phyloP scores from a whole-genome alignment of 805 yeast genomes.

The Myxozyma sirexii region DNA sequence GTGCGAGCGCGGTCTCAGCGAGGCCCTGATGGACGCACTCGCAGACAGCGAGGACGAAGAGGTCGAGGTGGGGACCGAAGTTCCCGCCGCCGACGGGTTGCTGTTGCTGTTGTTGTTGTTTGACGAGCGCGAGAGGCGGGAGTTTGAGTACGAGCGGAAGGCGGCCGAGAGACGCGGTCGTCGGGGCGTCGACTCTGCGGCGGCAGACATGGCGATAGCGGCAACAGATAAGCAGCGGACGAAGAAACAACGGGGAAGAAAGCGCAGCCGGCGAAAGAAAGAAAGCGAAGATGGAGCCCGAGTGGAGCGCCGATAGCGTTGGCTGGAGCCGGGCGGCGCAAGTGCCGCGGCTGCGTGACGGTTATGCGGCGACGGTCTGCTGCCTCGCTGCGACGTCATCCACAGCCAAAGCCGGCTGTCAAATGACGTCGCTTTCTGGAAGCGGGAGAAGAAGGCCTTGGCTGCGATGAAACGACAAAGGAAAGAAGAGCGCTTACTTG shows the following conservation, averaged over 20 bases:
- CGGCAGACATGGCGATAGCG: conserved; percentile 29
- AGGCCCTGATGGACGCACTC: neutral
- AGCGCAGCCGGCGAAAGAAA: too few relatives aligned
- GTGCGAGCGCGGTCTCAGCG: conserved; percentile 21
- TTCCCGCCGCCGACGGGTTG: neutral
- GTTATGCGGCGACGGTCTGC: neutral
- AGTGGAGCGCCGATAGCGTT: neutral
- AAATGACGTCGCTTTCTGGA: too few relatives aligned
- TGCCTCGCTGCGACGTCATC: neutral
- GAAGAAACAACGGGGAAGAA: too few relatives aligned
- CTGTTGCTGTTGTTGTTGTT: neutral
- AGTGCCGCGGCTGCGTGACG: neutral
- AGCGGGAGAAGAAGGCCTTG: too few relatives aligned
- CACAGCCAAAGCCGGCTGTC: too few relatives aligned
- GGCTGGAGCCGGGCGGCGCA: neutral
- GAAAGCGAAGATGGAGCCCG: neutral
- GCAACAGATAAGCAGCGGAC: too few relatives aligned
- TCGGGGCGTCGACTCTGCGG: conserved; percentile 29
- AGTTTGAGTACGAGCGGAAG: conserved; percentile 33
- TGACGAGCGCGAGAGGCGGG: conserved; percentile 22
- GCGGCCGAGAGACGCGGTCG: conserved; percentile 35
- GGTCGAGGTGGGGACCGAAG: conserved; percentile 6
- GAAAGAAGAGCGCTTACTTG: too few relatives aligned
- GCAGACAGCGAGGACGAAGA: conserved; percentile 7
- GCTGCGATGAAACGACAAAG: too few relatives aligned